Evolutionary conservation across 1,284 basidiomycete genomes (phyloP).

Genomic region (Peniophora sp.): DNA sequence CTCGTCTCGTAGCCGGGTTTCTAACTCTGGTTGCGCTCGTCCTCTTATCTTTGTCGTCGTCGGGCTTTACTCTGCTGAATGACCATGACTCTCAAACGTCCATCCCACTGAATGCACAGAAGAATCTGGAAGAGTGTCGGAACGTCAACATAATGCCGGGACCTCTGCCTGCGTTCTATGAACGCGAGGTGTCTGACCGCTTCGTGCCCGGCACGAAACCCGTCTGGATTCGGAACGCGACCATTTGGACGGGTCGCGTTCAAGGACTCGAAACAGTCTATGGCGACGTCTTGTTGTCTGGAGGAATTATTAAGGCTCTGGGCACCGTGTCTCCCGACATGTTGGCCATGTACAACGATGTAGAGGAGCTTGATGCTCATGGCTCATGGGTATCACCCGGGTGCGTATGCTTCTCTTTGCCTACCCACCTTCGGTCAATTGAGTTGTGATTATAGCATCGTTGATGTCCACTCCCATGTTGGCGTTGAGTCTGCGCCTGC

Average conservation of each 20-base stretch:
- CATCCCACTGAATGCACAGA: constrained; percentile 2
- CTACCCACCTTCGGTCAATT: background rate
- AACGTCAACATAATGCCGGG: constrained; percentile 22
- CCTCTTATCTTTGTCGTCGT: too few relatives aligned
- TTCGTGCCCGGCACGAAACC: constrained; percentile 39
- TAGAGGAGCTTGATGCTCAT: constrained; percentile 20
- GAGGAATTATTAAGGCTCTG: constrained; percentile 27
- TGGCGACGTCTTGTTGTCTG: constrained; percentile 29
- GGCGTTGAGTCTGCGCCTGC: constrained; percentile 35
- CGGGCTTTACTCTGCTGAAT: too few relatives aligned
- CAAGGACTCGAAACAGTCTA: constrained; percentile 25
- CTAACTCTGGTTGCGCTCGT: too few relatives aligned
- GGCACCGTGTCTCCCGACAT: constrained; percentile 12
- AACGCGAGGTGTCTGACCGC: constrained; percentile 41
- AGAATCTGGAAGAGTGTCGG: constrained; percentile 13
- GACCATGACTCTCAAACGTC: too few relatives aligned
- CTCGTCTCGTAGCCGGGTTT: too few relatives aligned
- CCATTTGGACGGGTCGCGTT: constrained; percentile 43
- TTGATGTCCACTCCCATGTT: constrained; percentile 60
- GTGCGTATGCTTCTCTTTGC: constrained; percentile 15
- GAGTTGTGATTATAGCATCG: constrained; percentile 27
- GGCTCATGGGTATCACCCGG: constrained; percentile 31
- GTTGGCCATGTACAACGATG: constrained; percentile 10
- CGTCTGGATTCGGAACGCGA: constrained; percentile 50
- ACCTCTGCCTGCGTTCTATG: constrained; percentile 30